phyloP scores from a whole-genome alignment of 176 grass and related monocot species.

The Aegilops bicornis region DNA sequence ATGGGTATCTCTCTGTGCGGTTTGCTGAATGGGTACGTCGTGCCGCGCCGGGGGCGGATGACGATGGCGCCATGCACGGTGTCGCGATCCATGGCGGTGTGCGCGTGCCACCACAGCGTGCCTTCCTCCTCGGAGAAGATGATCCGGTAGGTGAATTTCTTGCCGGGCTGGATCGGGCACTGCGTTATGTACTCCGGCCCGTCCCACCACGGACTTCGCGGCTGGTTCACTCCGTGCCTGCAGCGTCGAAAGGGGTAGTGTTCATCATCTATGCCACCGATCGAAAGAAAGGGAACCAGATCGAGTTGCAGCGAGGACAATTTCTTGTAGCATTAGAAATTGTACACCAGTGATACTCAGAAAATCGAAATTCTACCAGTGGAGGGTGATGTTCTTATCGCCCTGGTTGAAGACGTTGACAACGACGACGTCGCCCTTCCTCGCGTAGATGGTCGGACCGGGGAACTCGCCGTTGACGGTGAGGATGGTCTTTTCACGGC shows the following conservation, averaged over 20 bases:
- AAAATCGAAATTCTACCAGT: conserved; percentile 37
- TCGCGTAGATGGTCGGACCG: conserved; percentile 60
- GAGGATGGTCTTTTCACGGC: conserved; percentile 53
- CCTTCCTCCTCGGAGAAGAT: conserved; percentile 54
- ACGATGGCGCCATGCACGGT: conserved; percentile 73
- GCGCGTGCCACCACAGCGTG: conserved; percentile 72
- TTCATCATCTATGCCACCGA: background rate
- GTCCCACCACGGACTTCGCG: conserved; percentile 25
- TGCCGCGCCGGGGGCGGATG: conserved; percentile 40
- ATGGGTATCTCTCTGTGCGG: conserved; percentile 56
- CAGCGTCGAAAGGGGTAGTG: background rate
- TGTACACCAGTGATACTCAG: no score
- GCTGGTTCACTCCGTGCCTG: conserved; percentile 67
- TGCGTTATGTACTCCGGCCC: conserved; percentile 4
- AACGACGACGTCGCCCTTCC: conserved; percentile 39
- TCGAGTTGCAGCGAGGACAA: background rate
- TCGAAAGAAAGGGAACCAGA: background rate
- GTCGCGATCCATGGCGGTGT: conserved; percentile 43
- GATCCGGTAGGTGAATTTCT: conserved; percentile 47
- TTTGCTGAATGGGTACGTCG: conserved; percentile 32
- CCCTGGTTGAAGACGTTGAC: conserved; percentile 66
- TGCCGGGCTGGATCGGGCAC: conserved; percentile 23
- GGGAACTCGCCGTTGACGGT: conserved; percentile 68
- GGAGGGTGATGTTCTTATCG: conserved; percentile 62
- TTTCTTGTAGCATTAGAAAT: background rate